These are phyloP conservation scores for Plantago major DNA, from an alignment of 257 asterid species.

Conservation along the genomic window DNA sequence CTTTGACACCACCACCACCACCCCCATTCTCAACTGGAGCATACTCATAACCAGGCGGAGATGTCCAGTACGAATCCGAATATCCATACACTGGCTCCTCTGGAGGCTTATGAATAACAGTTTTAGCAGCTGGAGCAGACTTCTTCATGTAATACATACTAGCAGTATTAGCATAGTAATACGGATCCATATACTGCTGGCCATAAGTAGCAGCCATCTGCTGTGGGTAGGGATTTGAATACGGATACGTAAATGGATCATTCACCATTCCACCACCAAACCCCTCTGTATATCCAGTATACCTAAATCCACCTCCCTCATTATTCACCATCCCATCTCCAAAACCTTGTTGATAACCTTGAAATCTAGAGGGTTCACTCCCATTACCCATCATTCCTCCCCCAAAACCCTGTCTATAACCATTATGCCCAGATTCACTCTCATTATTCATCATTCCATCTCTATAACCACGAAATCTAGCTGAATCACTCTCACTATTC, in stretches of 20 bases:
- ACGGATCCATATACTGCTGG: constrained; percentile 43
- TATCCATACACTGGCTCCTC: constrained; percentile 48
- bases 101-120: constrained; percentile 70
- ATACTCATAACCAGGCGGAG: constrained; percentile 25
- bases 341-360: constrained; percentile 12
- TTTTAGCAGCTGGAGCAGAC: constrained; percentile 53
- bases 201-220: constrained; percentile 26
- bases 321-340: constrained; percentile 9
- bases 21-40: not conserved
- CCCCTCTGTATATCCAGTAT: constrained; percentile 2
- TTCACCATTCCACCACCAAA: constrained; percentile 23
- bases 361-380: not conserved
- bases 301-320: not conserved
- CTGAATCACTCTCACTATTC: constrained; percentile 4
- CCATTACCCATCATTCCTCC: not conserved
- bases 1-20: constrained; percentile 23
- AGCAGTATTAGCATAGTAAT: constrained; percentile 32
- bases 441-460: constrained; percentile 11
- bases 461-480: constrained; percentile 13
- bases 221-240: constrained; percentile 24
- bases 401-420: constrained; percentile 9
- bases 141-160: constrained; percentile 76
- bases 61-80: constrained; percentile 51
- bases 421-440: constrained; percentile 17
- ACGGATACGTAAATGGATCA: constrained; percentile 29